Base-by-base conservation (phyloP, 2,329 filamentous ascomycete genomes). In the Colletotrichum costaricense region DNA sequence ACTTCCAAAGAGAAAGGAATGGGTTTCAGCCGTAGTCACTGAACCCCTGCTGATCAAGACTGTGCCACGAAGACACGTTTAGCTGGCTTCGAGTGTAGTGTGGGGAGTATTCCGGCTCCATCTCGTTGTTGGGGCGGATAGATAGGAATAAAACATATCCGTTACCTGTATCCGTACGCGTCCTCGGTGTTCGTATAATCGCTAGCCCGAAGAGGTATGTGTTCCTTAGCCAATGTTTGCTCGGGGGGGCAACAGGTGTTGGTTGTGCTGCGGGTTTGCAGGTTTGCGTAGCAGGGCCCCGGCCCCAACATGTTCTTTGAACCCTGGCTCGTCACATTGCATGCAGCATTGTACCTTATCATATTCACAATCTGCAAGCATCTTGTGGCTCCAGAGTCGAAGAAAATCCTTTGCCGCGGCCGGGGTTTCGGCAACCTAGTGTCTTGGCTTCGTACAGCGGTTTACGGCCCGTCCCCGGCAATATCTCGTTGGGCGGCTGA, bases 1-100 rank as follows among this genome's bases (percentile, higher is more conserved):
- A 42, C 67, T 79, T 11, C 76, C 77, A 1, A 63, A 49, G 24
- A 64, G 77, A 30, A 46, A 63, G 19, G 76, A 79, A 54, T 79
- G 76, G 77, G 77, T 79, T 5, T 75, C 76, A 5, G 76, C 77
- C 9, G 76, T 76, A 5, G 63, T 49, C 24, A 67, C 42, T 6
- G 55, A 35, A 11, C 28, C 63, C 2, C 56, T 67, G 6, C 35
- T 56, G 7, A 26, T 71, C 22, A 60, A 56, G 46, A 49, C 12
- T n/a, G 8, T 62, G 30, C 63, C 42, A 7, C 38, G 68, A 35
- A 59, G 19, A n/a, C 7, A 19, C 38, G 1, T 42, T 42, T 42
- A 42, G 38, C 2, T 42, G 38, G 16, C 14, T 42, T 42, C 14
- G 38, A 42, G 14, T 42, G 14, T 19, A 3, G 38, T 6, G 38